phyloP scores from a whole-genome alignment of 257 asterid species.

The Solanum chilense region DNA sequence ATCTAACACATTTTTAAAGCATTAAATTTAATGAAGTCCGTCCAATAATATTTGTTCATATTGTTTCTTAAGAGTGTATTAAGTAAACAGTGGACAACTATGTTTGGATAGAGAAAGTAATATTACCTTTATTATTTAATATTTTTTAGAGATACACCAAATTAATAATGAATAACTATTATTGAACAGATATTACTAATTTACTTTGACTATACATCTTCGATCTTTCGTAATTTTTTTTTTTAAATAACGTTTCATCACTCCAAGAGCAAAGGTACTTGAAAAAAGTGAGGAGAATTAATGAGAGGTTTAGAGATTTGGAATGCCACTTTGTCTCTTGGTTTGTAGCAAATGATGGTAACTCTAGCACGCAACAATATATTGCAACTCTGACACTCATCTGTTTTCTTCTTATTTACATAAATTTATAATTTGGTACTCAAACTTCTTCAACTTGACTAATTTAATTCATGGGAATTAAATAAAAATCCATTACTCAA shows the following conservation, averaged over 20 bases:
- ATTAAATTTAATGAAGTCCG: too few species aligned
- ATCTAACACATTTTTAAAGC: too few species aligned
- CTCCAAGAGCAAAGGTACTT: neutral
- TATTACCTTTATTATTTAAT: too few species aligned
- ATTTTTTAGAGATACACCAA: too few species aligned
- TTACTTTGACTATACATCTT: too few species aligned
- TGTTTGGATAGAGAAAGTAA: too few species aligned
- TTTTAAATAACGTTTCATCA: neutral
- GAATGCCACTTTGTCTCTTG: neutral
- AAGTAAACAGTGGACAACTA: too few species aligned
- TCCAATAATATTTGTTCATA: too few species aligned
- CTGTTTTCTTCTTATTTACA: neutral
- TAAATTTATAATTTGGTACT: neutral
- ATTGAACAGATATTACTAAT: too few species aligned
- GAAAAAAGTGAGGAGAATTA: neutral
- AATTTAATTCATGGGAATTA: neutral
- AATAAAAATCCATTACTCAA: neutral
- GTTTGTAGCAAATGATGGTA: neutral
- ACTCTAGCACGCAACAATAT: neutral
- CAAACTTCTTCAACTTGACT: neutral
- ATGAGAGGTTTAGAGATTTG: neutral
- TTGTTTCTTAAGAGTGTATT: too few species aligned
- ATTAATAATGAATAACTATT: too few species aligned
- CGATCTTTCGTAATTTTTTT: neutral
- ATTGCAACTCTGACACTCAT: neutral